phyloP scores from a whole-genome alignment of 371 early-diverging fungal species.

The Mortierella sp. region DNA sequence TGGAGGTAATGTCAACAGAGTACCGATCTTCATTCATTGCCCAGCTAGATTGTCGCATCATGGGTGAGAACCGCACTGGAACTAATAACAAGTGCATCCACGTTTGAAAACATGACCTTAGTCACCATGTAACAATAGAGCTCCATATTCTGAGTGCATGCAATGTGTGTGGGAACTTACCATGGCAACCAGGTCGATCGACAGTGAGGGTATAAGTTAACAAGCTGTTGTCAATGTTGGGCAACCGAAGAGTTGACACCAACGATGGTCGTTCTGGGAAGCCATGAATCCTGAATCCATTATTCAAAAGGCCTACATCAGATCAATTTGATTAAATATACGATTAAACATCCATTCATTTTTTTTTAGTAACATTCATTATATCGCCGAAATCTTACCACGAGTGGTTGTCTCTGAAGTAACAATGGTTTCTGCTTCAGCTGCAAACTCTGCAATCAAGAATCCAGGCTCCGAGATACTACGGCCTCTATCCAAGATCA shows the following conservation, averaged over 20 bases:
- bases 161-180: not conserved
- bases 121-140: no score
- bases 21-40: slow-evolving; percentile 81
- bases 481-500: slow-evolving; percentile 57
- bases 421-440: slow-evolving; percentile 48
- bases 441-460: slow-evolving; percentile 65
- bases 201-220: slow-evolving; percentile 70
- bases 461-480: slow-evolving; percentile 58
- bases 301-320: slow-evolving; percentile 37
- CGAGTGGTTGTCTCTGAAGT: slow-evolving; percentile 62
- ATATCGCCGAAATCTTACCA: slow-evolving; percentile 33
- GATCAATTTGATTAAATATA: not conserved
- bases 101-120: not conserved
- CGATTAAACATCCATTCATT: no score
- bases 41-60: slow-evolving; percentile 79
- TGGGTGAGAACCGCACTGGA: slow-evolving; percentile 61
- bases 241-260: slow-evolving; percentile 66
- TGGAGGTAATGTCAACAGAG: slow-evolving; percentile 60
- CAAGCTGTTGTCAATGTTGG: slow-evolving; percentile 71
- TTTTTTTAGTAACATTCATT: no score
- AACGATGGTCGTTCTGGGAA: slow-evolving; percentile 57
- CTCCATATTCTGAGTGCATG: no score
- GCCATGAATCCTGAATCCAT: slow-evolving; percentile 53
- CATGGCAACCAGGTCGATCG: slow-evolving; percentile 60
- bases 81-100: not conserved